A percentile compares a stretch with the other conserved stretches of the same genome.
Evolutionary conservation across 805 yeast genomes (phyloP).

Genomic region (Kuraishia hungarica): DNA sequence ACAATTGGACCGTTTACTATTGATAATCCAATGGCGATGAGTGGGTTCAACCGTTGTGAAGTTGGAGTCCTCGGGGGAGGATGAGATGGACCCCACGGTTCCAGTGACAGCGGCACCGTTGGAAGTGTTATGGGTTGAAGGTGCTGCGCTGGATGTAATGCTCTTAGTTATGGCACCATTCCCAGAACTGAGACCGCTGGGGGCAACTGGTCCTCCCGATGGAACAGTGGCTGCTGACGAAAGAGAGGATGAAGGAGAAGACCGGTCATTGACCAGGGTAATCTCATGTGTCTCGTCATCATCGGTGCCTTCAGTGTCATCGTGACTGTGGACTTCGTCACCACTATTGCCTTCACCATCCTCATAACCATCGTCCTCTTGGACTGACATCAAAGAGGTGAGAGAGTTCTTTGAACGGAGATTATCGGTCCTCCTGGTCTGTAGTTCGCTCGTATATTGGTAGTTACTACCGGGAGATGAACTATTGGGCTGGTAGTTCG

Average conservation of each 20-base stretch:
- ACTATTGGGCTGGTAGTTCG: not conserved
- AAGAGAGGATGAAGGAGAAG: not conserved
- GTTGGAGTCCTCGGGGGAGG: not conserved
- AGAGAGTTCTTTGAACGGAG: not conserved
- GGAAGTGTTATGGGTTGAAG: too few relatives aligned
- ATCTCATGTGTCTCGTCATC: slow-evolving; percentile 20
- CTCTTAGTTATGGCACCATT: not conserved
- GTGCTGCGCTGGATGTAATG: not conserved
- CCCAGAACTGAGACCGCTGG: not conserved
- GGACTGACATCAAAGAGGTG: not conserved
- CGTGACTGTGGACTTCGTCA: not conserved
- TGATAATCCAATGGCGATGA: slow-evolving; percentile 44
- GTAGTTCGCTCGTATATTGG: not conserved
- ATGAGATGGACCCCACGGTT: not conserved
- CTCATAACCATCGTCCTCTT: not conserved
- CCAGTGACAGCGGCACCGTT: not conserved
- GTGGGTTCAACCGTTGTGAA: slow-evolving; percentile 31
- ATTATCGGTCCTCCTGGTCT: not conserved
- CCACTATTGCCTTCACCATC: too few relatives aligned
- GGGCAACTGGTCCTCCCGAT: not conserved
- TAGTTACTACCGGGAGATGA: slow-evolving; percentile 1
- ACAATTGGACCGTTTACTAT: slow-evolving; percentile 30
- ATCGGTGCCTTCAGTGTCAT: not conserved
- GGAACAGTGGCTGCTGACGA: not conserved
- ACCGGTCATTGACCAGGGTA: slow-evolving; percentile 19